Conservation (phyloP, 495 filamentous ascomycete genomes). For the Lichina pygmaea region DNA sequence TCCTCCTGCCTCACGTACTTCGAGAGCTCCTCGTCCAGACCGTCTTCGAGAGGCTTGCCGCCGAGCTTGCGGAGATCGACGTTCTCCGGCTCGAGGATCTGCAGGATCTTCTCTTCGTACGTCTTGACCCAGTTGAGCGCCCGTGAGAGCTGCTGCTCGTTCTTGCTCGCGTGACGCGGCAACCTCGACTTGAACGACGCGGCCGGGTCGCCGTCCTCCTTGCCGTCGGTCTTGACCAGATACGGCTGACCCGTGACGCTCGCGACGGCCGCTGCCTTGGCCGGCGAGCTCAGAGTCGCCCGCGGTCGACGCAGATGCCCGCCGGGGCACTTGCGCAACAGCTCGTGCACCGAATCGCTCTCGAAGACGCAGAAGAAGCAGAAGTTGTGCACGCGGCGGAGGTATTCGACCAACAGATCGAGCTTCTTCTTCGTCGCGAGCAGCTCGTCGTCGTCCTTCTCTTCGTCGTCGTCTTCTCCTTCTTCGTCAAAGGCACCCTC, state of each 20-base stretch:
- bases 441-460: conserved; percentile 72
- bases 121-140: conserved; percentile 99
- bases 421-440: conserved; percentile 85
- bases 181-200: conserved; percentile 9
- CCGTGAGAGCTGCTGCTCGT: conserved; percentile 71
- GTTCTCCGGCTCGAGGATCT: conserved; percentile 70
- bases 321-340: conserved; percentile 84
- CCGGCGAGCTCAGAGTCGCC: conserved; percentile 49
- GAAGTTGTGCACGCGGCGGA: conserved; percentile 89
- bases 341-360: conserved; percentile 85
- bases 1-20: conserved; percentile 94
- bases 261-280: conserved; percentile 63
- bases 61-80: conserved; percentile 72
- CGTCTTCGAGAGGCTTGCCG: conserved; percentile 65
- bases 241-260: conserved; percentile 58
- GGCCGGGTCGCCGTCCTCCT: conserved; percentile 8
- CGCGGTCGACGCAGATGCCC: conserved; percentile 83
- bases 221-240: conserved; percentile 34
- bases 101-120: conserved; percentile 86
- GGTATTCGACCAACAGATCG: conserved; percentile 85
- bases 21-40: conserved; percentile 55
- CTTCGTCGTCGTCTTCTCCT: conserved; percentile 48
- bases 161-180: conserved; percentile 39
- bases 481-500: conserved; percentile 34
- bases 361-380: conserved; percentile 99